A percentile compares a stretch with the other conserved stretches of the same genome.
Conservation (phyloP, 768 basidiomycete species). For the Naganishia kalamii region DNA sequence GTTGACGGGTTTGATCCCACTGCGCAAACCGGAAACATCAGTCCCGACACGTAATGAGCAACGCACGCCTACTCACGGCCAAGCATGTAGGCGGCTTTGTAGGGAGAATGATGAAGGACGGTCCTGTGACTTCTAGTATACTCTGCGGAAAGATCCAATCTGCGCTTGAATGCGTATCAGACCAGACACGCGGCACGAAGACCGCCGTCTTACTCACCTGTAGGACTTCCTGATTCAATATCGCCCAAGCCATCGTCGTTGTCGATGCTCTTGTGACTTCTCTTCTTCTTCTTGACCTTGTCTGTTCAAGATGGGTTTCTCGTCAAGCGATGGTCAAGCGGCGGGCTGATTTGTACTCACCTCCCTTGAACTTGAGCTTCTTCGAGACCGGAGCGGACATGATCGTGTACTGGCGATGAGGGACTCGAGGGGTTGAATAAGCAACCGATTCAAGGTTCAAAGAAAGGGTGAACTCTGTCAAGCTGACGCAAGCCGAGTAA, state of each 20-base stretch:
- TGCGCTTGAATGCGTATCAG: slow-evolving; percentile 1
- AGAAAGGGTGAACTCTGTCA: background rate
- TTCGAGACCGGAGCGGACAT: slow-evolving; percentile 37
- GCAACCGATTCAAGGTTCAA: too few relatives aligned
- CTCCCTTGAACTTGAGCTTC: slow-evolving; percentile 46
- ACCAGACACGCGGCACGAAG: background rate
- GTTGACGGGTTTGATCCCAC: slow-evolving; percentile 41
- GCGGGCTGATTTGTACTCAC: slow-evolving; percentile 22
- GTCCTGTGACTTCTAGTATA: slow-evolving; percentile 37
- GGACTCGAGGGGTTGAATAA: too few relatives aligned
- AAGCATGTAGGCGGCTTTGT: slow-evolving; percentile 41
- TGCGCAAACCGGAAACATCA: background rate
- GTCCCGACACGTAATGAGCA: background rate
- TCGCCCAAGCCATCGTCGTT: slow-evolving; percentile 25
- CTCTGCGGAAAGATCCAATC: slow-evolving; percentile 44
- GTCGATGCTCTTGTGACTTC: slow-evolving; percentile 33
- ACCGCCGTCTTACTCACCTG: slow-evolving; percentile 28
- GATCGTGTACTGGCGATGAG: too few relatives aligned
- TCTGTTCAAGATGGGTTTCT: background rate
- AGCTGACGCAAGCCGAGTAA: too few relatives aligned
- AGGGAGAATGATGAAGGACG: slow-evolving; percentile 41
- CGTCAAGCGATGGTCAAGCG: background rate
- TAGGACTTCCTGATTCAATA: slow-evolving; percentile 40
- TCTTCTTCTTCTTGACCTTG: slow-evolving; percentile 43
- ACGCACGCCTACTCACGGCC: slow-evolving; percentile 32